Conservation (phyloP, 2,329 filamentous ascomycete genomes). For the Colletotrichum sp. region DNA sequence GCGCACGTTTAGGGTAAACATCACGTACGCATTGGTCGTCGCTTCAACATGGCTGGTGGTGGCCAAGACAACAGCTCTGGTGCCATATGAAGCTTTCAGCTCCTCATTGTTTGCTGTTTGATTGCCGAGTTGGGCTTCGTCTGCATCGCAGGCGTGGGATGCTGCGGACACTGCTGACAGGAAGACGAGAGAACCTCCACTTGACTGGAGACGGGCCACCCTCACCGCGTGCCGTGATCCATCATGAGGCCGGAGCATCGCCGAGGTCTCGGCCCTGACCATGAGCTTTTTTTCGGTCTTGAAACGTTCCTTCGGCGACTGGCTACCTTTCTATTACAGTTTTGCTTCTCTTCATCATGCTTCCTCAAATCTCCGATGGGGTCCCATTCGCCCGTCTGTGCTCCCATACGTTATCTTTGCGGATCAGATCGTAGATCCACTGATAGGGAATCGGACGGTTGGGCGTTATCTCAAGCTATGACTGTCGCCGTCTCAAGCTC, state of each 20-base stretch:
- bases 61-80: not conserved
- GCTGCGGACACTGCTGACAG: not conserved
- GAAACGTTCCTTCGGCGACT: not conserved
- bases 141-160: not conserved
- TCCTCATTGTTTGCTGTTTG: not conserved
- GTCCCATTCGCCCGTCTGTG: constrained; percentile 8
- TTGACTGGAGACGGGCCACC: constrained; percentile 6
- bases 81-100: not conserved
- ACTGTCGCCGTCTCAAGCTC: not conserved
- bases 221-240: constrained; percentile 6
- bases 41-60: not conserved
- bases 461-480: constrained; percentile 14
- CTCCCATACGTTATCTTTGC: constrained; percentile 11
- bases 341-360: not conserved
- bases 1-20: not conserved
- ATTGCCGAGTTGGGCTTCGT: not conserved
- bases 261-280: not conserved
- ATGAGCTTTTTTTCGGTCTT: constrained; percentile 6
- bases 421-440: constrained; percentile 22
- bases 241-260: constrained; percentile 16
- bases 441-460: constrained; percentile 9
- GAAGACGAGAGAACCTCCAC: not conserved
- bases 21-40: not conserved
- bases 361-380: not conserved
- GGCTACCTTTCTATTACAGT: not conserved